These are phyloP conservation scores for Acer saccharum DNA, from an alignment of 345 rosid genomes.

Conservation along the genomic window DNA sequence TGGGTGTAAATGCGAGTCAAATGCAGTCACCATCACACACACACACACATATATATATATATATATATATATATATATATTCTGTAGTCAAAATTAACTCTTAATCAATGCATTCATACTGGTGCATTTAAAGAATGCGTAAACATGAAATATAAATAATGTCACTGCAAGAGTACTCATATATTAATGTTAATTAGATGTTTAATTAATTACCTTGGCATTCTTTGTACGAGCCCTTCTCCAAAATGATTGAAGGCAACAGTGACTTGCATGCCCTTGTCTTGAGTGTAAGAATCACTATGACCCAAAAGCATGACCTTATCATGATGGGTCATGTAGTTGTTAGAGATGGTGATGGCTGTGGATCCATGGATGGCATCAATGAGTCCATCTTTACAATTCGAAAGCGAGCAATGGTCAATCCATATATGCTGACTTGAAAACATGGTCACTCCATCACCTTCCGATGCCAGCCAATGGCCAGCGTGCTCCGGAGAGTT, in stretches of 20 bases:
- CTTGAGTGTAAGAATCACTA: conserved; percentile 62
- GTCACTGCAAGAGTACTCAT: neutral
- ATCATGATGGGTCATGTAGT: conserved; percentile 78
- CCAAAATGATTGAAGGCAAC: conserved; percentile 87
- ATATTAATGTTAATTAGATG: neutral
- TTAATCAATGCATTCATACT: neutral
- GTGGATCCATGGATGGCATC: conserved; percentile 85
- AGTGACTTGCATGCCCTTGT: conserved; percentile 77
- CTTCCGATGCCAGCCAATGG: conserved; percentile 56
- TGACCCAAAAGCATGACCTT: conserved; percentile 85
- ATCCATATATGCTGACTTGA: conserved; percentile 61
- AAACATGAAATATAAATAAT: too few species aligned
- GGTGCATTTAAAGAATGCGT: too few species aligned
- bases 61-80: too few species aligned
- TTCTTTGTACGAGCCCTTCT: conserved; percentile 84
- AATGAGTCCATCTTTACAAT: conserved; percentile 71
- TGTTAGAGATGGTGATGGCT: conserved; percentile 79
- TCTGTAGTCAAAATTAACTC: neutral
- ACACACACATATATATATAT: too few species aligned
- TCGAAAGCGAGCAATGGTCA: conserved; percentile 80
- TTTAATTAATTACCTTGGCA: conserved; percentile 56
- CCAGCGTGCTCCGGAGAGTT: conserved; percentile 65
- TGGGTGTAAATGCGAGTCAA: neutral
- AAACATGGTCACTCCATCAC: conserved; percentile 65
- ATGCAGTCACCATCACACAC: neutral